A percentile compares a stretch with the other conserved stretches of the same genome.
Conservation (phyloP, 768 basidiomycete species). For the Leccinum variicolor region DNA sequence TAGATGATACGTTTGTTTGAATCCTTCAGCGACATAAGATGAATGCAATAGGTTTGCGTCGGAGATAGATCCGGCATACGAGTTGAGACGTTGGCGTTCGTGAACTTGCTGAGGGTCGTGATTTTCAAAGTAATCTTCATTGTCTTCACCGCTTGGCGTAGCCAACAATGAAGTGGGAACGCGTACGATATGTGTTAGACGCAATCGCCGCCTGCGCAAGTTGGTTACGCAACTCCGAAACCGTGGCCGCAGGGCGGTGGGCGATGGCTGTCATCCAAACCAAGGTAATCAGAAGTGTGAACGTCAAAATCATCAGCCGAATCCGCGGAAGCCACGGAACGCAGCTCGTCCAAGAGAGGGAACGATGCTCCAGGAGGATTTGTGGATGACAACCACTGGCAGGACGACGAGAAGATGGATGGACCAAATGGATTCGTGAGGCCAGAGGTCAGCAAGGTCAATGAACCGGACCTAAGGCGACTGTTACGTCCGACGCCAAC, state of each 20-base stretch:
- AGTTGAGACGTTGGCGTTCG: conserved; percentile 55
- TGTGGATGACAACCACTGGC: conserved; percentile 57
- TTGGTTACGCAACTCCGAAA: conserved; percentile 85
- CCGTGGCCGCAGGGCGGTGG: conserved; percentile 76
- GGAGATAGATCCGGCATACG: conserved; percentile 54
- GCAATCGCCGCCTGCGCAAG: conserved; percentile 90
- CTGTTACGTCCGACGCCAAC: conserved; percentile 60
- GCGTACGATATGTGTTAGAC: conserved; percentile 82
- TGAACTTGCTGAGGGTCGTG: conserved; percentile 41
- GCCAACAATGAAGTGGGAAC: conserved; percentile 60
- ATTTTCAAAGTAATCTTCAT: conserved; percentile 71
- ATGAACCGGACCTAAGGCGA: conserved; percentile 87
- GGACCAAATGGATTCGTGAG: conserved; percentile 83
- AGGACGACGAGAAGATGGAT: conserved; percentile 86
- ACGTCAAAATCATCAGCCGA: conserved; percentile 89
- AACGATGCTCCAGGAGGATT: conserved; percentile 56
- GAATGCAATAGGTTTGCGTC: no score
- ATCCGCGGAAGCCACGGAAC: conserved; percentile 76
- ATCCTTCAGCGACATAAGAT: no score
- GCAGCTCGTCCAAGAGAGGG: conserved; percentile 73
- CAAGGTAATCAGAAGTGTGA: conserved; percentile 94
- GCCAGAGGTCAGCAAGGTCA: conserved; percentile 78
- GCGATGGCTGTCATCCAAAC: conserved; percentile 77
- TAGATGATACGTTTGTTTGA: no score
- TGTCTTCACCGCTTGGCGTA: conserved; percentile 62